Evolutionary conservation across 1,139 yeast species (phyloP), one percentile per base, ranked within the genome.

Genomic region (Hemisphaericaspora xylofermentans): DNA sequence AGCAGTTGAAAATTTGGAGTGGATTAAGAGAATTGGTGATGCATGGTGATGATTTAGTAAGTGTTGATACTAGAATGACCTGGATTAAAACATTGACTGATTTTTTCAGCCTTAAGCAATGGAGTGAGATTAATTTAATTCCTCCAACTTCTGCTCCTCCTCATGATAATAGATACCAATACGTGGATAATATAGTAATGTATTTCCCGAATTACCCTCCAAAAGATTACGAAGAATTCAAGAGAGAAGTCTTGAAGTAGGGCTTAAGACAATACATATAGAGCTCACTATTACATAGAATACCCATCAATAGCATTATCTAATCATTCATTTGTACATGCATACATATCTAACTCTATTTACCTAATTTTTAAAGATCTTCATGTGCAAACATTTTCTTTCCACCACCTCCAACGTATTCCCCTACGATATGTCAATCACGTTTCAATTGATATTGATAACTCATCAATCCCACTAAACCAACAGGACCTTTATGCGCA

Each of bases 401-500:
- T 32, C 98, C 98, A 31, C 98, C 98, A 25, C 91, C 96, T 24
- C 98, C 98, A 34, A 82, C 72, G 57, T 93, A 93, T 55, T 89
- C 96, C 35, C 88, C 84, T 3, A 87, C 98, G 42, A 91, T 73
- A 60, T 93, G 98, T 3, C 98, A 98, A 51, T 81, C 71, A 32
- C 98, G 98, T 63, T 85, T 78, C 49, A 93, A 70, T 60, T 88
- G 95, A 61, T 93, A 94, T 64, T 94, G 98, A 62, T 94, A 94
- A 52, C 95, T 87, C 64, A 89, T 95, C 51, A 94, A 74, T 1
- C 99, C 99, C 59, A 94, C 98, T 35, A 94, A 75, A 2, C 99
- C 99, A 28, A 94, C 98, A 10, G 98, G 99, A 1, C 99, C 99
- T 55, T n/a, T n/a, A n/a, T 19, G 22, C 8, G 22, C 22, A 6